These are phyloP conservation scores for Isabelozyma heimii DNA, from an alignment of 805 yeast species.

Conservation along the genomic window DNA sequence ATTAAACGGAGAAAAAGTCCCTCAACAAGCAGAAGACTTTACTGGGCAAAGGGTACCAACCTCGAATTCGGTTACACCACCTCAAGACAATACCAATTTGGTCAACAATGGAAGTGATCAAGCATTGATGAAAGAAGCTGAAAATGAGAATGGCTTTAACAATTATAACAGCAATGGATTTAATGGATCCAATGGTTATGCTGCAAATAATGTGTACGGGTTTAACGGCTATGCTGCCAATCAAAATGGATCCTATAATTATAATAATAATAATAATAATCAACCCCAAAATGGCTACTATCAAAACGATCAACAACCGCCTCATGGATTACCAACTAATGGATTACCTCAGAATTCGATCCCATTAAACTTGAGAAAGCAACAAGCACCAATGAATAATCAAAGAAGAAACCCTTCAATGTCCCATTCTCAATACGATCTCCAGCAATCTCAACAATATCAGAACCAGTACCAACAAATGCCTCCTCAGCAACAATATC, in stretches of 20 bases:
- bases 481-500: constrained; percentile 1
- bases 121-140: constrained; percentile 12
- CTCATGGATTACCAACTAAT: constrained; percentile 28
- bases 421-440: constrained; percentile 8
- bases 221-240: neutral
- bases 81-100: neutral
- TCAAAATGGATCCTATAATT: neutral
- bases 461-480: constrained; percentile 5
- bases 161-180: neutral
- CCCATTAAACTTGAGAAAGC: constrained; percentile 21
- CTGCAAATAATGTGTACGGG: neutral
- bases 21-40: constrained; percentile 1
- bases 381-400: constrained; percentile 5
- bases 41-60: neutral
- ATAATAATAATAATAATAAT: neutral
- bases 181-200: neutral
- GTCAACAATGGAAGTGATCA: constrained; percentile 18
- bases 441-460: neutral
- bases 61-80: neutral
- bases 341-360: constrained; percentile 23
- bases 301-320: constrained; percentile 24
- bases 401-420: constrained; percentile 12
- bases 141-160: neutral
- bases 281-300: constrained; percentile 1
- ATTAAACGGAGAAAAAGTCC: constrained; percentile 24